Evolutionary conservation across 2,329 filamentous ascomycete genomes (phyloP).

Genomic region (Fusarium heterosporum): DNA sequence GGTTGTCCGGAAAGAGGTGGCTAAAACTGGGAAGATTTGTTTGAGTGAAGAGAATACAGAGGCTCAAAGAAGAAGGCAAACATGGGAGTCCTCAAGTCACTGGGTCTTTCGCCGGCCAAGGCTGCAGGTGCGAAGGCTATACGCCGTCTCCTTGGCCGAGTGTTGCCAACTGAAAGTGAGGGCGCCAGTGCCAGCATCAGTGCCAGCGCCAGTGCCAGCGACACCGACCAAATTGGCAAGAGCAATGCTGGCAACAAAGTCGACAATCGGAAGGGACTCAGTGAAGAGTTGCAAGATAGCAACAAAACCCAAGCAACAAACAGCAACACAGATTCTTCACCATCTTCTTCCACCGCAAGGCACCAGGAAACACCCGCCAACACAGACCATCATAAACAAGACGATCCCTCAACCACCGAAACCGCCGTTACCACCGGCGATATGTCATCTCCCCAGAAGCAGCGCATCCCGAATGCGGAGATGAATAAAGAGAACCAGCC

Average conservation of each 20-base stretch:
- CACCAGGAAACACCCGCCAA: not conserved
- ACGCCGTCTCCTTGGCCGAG: constrained; percentile 49
- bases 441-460: constrained; percentile 39
- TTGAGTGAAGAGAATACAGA: constrained; percentile 3
- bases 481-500: constrained; percentile 50
- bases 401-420: constrained; percentile 2
- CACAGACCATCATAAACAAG: not conserved
- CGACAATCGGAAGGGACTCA: constrained; percentile 13
- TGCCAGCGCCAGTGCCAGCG: constrained; percentile 23
- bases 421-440: constrained; percentile 6
- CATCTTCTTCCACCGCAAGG: not conserved
- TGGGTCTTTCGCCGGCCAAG: constrained; percentile 49
- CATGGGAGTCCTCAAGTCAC: constrained; percentile 48
- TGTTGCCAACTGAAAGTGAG: constrained; percentile 42
- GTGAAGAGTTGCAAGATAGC: constrained; percentile 1
- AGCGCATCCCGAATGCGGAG: not conserved
- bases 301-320: constrained; percentile 9
- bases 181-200: constrained; percentile 13
- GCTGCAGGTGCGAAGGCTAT: constrained; percentile 47
- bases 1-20: not conserved
- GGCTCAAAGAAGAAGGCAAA: constrained; percentile 2
- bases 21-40: not conserved
- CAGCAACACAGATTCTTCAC: not conserved
- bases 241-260: constrained; percentile 19
- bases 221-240: constrained; percentile 34